phyloP scores from a whole-genome alignment of 306 rosid genomes.

The Ochetophila trinervis region DNA sequence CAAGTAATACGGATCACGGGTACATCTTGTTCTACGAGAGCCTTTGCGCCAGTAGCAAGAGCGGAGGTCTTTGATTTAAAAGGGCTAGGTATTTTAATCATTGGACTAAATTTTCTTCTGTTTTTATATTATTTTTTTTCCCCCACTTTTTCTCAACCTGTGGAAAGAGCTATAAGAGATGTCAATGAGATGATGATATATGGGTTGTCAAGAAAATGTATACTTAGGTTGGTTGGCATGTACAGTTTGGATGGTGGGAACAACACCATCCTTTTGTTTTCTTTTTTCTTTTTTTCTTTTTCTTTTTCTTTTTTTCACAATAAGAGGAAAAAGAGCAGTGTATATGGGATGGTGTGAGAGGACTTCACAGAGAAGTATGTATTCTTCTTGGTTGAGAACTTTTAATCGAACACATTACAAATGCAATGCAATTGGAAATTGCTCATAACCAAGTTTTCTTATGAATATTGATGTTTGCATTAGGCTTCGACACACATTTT shows the following conservation, averaged over 20 bases:
- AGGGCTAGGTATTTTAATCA: conserved; percentile 47
- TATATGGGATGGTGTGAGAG: conserved; percentile 54
- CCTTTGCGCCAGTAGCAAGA: conserved; percentile 60
- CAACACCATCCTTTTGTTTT: conserved; percentile 40
- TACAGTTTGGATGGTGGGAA: conserved; percentile 70
- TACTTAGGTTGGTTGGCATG: conserved; percentile 75
- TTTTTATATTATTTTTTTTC: conserved; percentile 36
- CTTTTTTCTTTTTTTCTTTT: not conserved
- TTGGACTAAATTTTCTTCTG: conserved; percentile 36
- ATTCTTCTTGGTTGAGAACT: conserved; percentile 40
- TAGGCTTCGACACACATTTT: no score
- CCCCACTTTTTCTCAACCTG: conserved; percentile 44
- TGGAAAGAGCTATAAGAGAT: conserved; percentile 60
- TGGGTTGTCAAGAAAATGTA: conserved; percentile 62
- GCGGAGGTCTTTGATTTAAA: conserved; percentile 36
- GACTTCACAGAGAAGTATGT: conserved; percentile 35
- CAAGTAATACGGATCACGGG: conserved; percentile 94
- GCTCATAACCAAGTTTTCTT: conserved; percentile 13
- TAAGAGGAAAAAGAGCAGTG: conserved; percentile 62
- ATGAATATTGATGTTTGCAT: no score
- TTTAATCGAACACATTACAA: conserved; percentile 33
- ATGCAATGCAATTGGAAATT: conserved; percentile 41
- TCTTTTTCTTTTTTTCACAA: conserved; percentile 27
- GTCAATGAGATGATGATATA: conserved; percentile 38
- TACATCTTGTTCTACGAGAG: conserved; percentile 97